Percentiles rank a stretch among this genome's conserved stretches.
phyloP scores from a whole-genome alignment of 495 filamentous ascomycete genomes.

The Aspergillus incahuasiensis region DNA sequence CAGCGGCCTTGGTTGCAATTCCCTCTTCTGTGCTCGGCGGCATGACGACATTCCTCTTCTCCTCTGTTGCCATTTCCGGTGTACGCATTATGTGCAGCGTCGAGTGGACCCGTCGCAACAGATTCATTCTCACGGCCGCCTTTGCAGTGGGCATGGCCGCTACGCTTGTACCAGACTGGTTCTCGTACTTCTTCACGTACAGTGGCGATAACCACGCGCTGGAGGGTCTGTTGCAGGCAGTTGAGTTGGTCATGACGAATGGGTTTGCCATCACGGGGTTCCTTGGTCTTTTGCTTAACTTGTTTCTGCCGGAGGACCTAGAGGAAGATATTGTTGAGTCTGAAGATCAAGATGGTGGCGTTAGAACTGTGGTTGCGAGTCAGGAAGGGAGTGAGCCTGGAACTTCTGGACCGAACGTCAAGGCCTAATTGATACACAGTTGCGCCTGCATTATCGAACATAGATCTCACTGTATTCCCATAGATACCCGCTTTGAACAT shows the following conservation, averaged over 20 bases:
- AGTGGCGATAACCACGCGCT: conserved; percentile 64
- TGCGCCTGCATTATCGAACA: too few relatives aligned
- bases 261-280: conserved; percentile 62
- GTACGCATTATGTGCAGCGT: conserved; percentile 76
- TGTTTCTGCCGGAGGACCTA: conserved; percentile 67
- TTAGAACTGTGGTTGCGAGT: not conserved
- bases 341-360: not conserved
- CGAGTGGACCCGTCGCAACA: conserved; percentile 77
- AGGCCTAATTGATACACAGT: not conserved
- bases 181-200: conserved; percentile 71
- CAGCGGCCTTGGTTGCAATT: conserved; percentile 80
- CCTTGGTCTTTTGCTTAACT: conserved; percentile 66
- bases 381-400: not conserved
- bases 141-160: conserved; percentile 76
- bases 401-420: not conserved
- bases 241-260: conserved; percentile 75
- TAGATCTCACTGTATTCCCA: not conserved
- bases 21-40: conserved; percentile 78
- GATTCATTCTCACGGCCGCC: conserved; percentile 80
- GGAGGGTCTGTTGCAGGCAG: conserved; percentile 77
- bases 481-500: not conserved
- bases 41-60: conserved; percentile 92
- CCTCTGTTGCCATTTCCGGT: conserved; percentile 77
- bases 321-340: conserved; percentile 48
- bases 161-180: conserved; percentile 76